These are phyloP conservation scores for Dichotomopilus funicola DNA, from an alignment of 2,329 filamentous ascomycete genomes.

Conservation along the genomic window DNA sequence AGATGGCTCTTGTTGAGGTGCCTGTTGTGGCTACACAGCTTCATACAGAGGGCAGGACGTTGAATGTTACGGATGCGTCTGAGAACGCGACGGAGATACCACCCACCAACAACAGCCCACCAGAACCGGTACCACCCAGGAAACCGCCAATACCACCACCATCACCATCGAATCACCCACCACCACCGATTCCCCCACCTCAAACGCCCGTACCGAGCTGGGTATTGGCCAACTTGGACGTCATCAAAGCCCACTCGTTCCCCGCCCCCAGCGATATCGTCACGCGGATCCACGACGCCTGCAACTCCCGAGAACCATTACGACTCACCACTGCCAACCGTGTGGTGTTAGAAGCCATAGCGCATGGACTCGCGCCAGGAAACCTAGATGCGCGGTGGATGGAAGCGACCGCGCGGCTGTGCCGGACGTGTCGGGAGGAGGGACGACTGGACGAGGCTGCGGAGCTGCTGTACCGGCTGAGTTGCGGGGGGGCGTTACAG, in stretches of 20 bases:
- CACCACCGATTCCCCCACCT: not conserved
- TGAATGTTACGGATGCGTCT: too few species aligned
- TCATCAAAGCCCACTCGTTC: constrained; percentile 6
- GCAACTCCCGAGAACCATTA: constrained; percentile 2
- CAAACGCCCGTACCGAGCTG: constrained; percentile 4
- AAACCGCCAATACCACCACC: not conserved
- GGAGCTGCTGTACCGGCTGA: constrained; percentile 26
- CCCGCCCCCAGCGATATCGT: constrained; percentile 16
- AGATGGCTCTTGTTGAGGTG: too few species aligned
- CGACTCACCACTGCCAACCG: constrained; percentile 9
- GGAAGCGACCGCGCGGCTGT: constrained; percentile 27
- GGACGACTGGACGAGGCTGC: constrained; percentile 29
- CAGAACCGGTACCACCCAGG: not conserved
- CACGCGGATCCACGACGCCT: constrained; percentile 15
- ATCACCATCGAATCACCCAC: too few species aligned
- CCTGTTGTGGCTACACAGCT: too few species aligned
- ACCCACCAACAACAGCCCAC: too few species aligned
- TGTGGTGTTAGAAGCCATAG: constrained; percentile 10
- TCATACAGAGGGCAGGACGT: too few species aligned
- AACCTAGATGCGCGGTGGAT: constrained; percentile 16
- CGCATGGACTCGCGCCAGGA: constrained; percentile 3
- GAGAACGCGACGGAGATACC: too few species aligned
- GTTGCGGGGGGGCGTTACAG: constrained; percentile 26
- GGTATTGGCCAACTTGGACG: not conserved
- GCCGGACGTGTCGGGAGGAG: constrained; percentile 28